Conservation (phyloP, 352 stramenopile genomes). For the Pythium aquatile region DNA sequence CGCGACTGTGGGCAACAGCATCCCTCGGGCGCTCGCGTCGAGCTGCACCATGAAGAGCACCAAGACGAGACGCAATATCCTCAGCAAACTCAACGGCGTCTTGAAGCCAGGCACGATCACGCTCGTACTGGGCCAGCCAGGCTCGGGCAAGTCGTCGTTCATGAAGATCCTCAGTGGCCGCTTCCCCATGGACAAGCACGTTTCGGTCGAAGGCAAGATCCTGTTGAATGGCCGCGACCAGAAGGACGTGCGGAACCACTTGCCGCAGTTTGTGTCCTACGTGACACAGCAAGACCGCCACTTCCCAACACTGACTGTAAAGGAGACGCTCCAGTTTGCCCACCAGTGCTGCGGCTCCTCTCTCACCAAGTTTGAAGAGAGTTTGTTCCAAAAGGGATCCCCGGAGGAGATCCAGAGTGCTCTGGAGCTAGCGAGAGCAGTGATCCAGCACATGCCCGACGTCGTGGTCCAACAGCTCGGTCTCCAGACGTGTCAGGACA, state of each 20-base stretch:
- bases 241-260: slow-evolving; percentile 27
- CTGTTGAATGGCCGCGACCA: slow-evolving; percentile 43
- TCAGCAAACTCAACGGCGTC: slow-evolving; percentile 31
- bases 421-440: slow-evolving; percentile 33
- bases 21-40: slow-evolving; percentile 2
- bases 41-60: slow-evolving; percentile 15
- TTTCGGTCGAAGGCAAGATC: slow-evolving; percentile 37
- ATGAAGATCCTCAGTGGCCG: slow-evolving; percentile 54
- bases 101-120: slow-evolving; percentile 52
- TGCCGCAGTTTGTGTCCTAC: slow-evolving; percentile 51
- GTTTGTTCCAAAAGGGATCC: slow-evolving; percentile 33
- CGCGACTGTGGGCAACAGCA: slow-evolving; percentile 25
- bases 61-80: not conserved
- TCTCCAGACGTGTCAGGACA: slow-evolving; percentile 54
- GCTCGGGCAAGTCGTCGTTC: slow-evolving; percentile 47
- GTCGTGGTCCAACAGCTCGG: slow-evolving; percentile 51
- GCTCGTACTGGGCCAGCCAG: slow-evolving; percentile 47
- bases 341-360: slow-evolving; percentile 47
- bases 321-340: slow-evolving; percentile 55
- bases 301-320: slow-evolving; percentile 46
- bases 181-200: slow-evolving; percentile 42
- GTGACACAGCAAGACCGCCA: slow-evolving; percentile 47
- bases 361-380: slow-evolving; percentile 27
- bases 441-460: slow-evolving; percentile 36
- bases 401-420: slow-evolving; percentile 43